phyloP scores from a whole-genome alignment of 2,329 filamentous ascomycete species.

The Pyrenochaeta sp. region DNA sequence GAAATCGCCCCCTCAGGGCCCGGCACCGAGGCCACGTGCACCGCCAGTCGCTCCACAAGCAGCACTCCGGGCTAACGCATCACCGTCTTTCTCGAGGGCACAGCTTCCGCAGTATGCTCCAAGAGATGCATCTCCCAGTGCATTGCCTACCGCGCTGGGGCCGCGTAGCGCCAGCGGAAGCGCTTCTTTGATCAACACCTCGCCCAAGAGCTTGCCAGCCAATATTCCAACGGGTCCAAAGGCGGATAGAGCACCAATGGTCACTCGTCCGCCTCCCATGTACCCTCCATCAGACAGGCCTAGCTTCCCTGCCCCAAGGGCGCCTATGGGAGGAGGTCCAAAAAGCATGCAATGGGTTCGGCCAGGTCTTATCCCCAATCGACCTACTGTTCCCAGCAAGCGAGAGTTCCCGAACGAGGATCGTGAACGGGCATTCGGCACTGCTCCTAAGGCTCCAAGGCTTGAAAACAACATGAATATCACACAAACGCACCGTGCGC shows the following conservation, averaged over 20 bases:
- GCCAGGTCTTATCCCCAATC: conserved; percentile 48
- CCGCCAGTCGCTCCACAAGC: conserved; percentile 48
- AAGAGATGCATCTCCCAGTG: conserved; percentile 40
- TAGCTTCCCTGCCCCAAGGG: conserved; percentile 37
- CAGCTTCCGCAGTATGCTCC: conserved; percentile 33
- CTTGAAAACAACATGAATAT: conserved; percentile 34
- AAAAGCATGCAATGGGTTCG: conserved; percentile 55
- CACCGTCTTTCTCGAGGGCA: conserved; percentile 43
- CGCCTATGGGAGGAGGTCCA: conserved; percentile 43
- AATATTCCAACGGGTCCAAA: conserved; percentile 54
- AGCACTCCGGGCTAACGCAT: conserved; percentile 39
- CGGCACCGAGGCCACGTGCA: conserved; percentile 35
- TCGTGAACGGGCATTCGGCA: conserved; percentile 47
- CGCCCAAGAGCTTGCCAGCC: conserved; percentile 45
- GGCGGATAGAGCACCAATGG: conserved; percentile 44
- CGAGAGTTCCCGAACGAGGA: conserved; percentile 56
- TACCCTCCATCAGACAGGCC: conserved; percentile 41
- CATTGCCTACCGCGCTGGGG: conserved; percentile 33
- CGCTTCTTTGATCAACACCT: conserved; percentile 40
- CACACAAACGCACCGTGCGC: conserved; percentile 27
- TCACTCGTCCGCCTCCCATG: conserved; percentile 39
- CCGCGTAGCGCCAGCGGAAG: conserved; percentile 32
- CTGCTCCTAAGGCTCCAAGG: conserved; percentile 44
- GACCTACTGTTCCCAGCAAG: conserved; percentile 53
- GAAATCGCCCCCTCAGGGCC: conserved; percentile 42